Evolutionary conservation across 768 basidiomycete species (phyloP).

Genomic region (Pulveroboletus frians): DNA sequence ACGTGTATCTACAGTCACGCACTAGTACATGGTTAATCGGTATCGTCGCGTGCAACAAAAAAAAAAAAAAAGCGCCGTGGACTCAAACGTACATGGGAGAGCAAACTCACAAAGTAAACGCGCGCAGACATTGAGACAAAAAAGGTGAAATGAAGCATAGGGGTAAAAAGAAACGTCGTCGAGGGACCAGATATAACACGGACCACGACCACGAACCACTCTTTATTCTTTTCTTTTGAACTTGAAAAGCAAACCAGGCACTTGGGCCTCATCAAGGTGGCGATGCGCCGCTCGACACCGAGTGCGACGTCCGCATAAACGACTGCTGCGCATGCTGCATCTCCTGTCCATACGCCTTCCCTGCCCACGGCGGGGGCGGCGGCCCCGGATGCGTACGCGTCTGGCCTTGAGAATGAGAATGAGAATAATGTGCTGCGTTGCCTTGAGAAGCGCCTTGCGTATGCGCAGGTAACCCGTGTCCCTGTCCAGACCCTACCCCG

Average conservation of each 20-base stretch:
- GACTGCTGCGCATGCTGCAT: constrained; percentile 39
- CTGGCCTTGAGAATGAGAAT: constrained; percentile 6
- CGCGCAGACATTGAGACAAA: background rate
- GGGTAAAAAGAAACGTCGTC: background rate
- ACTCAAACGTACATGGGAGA: too few relatives aligned
- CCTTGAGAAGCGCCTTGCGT: constrained; percentile 5
- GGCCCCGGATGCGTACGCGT: constrained; percentile 16
- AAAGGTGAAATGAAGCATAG: background rate
- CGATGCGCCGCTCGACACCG: constrained; percentile 35
- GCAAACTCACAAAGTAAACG: too few relatives aligned
- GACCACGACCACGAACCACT: background rate
- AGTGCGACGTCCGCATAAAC: constrained; percentile 44
- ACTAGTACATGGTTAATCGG: background rate
- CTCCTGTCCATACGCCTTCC: constrained; percentile 21
- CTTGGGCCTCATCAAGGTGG: constrained; percentile 16
- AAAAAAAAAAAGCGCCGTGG: background rate
- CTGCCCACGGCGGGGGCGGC: constrained; percentile 23
- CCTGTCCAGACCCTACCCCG: constrained; percentile 8
- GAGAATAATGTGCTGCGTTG: constrained; percentile 1
- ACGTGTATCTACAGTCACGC: background rate
- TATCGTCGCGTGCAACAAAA: background rate
- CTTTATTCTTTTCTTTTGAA: background rate
- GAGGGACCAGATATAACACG: background rate
- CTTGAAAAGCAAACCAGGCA: constrained; percentile 1
- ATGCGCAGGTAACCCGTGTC: constrained; percentile 9